phyloP scores from a whole-genome alignment of 2,329 filamentous ascomycete species.

The Lachnellula cervina region DNA sequence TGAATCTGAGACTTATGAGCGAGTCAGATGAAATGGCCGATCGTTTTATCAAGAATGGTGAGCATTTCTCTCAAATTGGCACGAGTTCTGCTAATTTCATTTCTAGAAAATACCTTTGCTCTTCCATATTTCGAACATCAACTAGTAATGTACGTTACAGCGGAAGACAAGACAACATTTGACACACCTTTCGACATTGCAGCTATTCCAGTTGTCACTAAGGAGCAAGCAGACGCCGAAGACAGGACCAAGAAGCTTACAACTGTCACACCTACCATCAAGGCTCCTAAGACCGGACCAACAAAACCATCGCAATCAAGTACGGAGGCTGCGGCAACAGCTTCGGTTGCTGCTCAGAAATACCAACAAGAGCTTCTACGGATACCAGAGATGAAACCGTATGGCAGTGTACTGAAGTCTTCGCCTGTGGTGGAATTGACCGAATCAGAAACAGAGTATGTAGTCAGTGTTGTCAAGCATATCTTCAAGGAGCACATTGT shows the following conservation, averaged over 20 bases:
- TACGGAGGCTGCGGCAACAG: conserved; percentile 70
- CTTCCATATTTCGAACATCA: conserved; percentile 94
- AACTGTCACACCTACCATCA: conserved; percentile 85
- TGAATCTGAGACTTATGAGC: conserved; percentile 88
- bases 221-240: conserved; percentile 93
- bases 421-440: conserved; percentile 83
- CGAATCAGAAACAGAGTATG: conserved; percentile 95
- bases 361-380: conserved; percentile 82
- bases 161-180: conserved; percentile 82
- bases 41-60: conserved; percentile 90
- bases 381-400: conserved; percentile 86
- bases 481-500: conserved; percentile 97
- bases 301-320: conserved; percentile 64
- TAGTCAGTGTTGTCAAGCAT: conserved; percentile 90
- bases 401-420: conserved; percentile 89
- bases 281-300: conserved; percentile 78
- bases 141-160: conserved; percentile 94
- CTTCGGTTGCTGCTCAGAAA: conserved; percentile 76
- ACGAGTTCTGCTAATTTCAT: conserved; percentile 9
- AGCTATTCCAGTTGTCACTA: conserved; percentile 85
- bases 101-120: conserved; percentile 85
- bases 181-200: conserved; percentile 82
- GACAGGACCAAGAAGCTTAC: conserved; percentile 97
- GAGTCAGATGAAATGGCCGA: conserved; percentile 76
- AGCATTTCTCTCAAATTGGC: conserved; percentile 26